phyloP scores from a whole-genome alignment of 352 stramenopile genomes.

The Pythium apleroticum region DNA sequence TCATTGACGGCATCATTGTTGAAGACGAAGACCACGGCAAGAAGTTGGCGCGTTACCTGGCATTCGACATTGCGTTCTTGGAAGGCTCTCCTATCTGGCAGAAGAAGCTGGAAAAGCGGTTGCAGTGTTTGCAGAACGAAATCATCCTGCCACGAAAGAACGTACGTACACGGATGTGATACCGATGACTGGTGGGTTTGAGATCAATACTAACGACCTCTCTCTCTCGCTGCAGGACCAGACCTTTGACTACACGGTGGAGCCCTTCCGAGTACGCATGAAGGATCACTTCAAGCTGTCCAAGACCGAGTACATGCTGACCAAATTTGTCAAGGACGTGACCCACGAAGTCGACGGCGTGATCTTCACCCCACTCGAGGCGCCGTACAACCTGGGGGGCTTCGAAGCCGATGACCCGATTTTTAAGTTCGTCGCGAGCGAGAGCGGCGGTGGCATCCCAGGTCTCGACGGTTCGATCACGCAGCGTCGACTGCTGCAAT shows the following conservation, averaged over 20 bases:
- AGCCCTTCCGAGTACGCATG: constrained; percentile 88
- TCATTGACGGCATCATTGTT: constrained; percentile 87
- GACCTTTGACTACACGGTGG: constrained; percentile 72
- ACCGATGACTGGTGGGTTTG: too few relatives aligned
- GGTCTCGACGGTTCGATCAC: constrained; percentile 83
- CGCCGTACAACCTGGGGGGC: constrained; percentile 81
- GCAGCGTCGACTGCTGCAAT: constrained; percentile 72
- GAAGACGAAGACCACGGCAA: constrained; percentile 78
- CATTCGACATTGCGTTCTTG: constrained; percentile 83
- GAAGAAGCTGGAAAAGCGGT: constrained; percentile 85
- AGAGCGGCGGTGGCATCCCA: constrained; percentile 69
- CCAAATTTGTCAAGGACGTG: constrained; percentile 85
- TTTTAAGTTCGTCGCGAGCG: constrained; percentile 89
- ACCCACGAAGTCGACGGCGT: constrained; percentile 87
- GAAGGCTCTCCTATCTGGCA: constrained; percentile 81
- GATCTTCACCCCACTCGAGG: constrained; percentile 84
- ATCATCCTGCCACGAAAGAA: constrained; percentile 86
- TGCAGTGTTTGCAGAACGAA: constrained; percentile 89
- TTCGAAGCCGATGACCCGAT: constrained; percentile 83
- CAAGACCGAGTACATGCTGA: constrained; percentile 85
- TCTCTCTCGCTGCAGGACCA: constrained; percentile 42
- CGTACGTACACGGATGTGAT: constrained; percentile 37
- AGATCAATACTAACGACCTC: background rate
- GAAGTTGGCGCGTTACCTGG: constrained; percentile 75
- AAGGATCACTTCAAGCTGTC: constrained; percentile 87